Conservation (phyloP, 495 filamentous ascomycete genomes). For the Hypoxylon fuscum region DNA sequence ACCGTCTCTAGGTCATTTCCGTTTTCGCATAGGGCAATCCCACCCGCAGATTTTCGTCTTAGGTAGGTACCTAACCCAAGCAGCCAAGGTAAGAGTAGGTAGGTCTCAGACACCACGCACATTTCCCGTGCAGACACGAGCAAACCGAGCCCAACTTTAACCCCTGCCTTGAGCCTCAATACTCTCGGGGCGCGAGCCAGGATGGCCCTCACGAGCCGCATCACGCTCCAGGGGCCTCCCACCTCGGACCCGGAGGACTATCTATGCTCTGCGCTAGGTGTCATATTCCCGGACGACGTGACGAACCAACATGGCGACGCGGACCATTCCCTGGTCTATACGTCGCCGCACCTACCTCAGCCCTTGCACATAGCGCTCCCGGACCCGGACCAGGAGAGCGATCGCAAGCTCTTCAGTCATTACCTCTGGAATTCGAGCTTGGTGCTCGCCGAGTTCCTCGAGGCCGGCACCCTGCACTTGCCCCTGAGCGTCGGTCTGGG, state of each 20-base stretch:
- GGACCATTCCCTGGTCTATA: constrained; percentile 71
- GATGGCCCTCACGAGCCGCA: constrained; percentile 56
- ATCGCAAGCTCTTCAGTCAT: constrained; percentile 77
- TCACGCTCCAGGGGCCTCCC: constrained; percentile 48
- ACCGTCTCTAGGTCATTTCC: constrained; percentile 2
- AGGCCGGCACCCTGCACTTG: constrained; percentile 51
- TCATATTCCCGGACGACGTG: constrained; percentile 81
- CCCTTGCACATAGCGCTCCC: constrained; percentile 59
- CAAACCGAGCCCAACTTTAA: not conserved
- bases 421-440: constrained; percentile 88
- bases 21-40: not conserved
- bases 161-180: constrained; percentile 20
- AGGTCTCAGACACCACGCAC: not conserved
- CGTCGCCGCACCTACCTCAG: constrained; percentile 62
- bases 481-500: constrained; percentile 12
- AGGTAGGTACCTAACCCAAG: too few species aligned
- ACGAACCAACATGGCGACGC: constrained; percentile 79
- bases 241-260: constrained; percentile 68
- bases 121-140: constrained; percentile 14
- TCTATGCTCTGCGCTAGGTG: constrained; percentile 67
- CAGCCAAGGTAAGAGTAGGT: too few species aligned
- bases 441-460: constrained; percentile 74
- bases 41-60: too few species aligned
- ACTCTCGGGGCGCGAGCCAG: not conserved
- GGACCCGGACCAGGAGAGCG: constrained; percentile 64